These are phyloP conservation scores for Bassia scoparia DNA, from an alignment of 148 eudicot species.

Conservation along the genomic window DNA sequence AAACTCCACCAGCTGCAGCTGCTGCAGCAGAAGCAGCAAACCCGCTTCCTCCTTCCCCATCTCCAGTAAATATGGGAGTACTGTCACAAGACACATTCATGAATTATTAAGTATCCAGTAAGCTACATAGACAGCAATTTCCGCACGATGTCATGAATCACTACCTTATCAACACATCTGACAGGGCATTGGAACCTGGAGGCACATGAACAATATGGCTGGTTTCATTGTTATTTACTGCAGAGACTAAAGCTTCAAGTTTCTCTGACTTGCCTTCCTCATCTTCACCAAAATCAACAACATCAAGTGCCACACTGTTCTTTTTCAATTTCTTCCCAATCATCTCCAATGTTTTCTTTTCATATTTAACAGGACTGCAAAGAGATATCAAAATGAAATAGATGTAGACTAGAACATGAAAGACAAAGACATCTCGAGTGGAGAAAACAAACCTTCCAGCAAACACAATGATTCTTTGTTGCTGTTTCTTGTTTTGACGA, in stretches of 20 bases:
- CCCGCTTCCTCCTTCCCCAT: constrained; percentile 94
- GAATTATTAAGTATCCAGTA: constrained; percentile 7
- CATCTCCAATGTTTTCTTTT: constrained; percentile 76
- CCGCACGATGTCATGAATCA: neutral
- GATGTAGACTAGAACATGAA: neutral
- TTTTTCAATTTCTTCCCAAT: constrained; percentile 91
- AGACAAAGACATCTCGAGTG: neutral
- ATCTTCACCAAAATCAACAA: constrained; percentile 95
- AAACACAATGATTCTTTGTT: constrained; percentile 90
- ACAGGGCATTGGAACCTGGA: constrained; percentile 74
- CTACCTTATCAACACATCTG: constrained; percentile 88
- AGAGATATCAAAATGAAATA: neutral
- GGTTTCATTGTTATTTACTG: constrained; percentile 86
- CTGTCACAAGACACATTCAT: constrained; percentile 32
- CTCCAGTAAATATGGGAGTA: constrained; percentile 94
- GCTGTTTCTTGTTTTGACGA: constrained; percentile 97
- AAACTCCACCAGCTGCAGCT: constrained; percentile 85
- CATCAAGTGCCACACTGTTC: constrained; percentile 95
- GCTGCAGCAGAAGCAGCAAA: constrained; percentile 94
- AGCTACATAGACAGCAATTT: neutral
- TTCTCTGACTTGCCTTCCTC: constrained; percentile 82
- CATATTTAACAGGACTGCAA: constrained; percentile 82
- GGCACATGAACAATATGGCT: constrained; percentile 94
- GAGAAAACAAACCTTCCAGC: constrained; percentile 62
- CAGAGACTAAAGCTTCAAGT: constrained; percentile 83